A percentile compares a stretch with the other conserved stretches of the same genome.
phyloP scores from a whole-genome alignment of 2,329 filamentous ascomycete species.

The Fusarium gaditjirri region DNA sequence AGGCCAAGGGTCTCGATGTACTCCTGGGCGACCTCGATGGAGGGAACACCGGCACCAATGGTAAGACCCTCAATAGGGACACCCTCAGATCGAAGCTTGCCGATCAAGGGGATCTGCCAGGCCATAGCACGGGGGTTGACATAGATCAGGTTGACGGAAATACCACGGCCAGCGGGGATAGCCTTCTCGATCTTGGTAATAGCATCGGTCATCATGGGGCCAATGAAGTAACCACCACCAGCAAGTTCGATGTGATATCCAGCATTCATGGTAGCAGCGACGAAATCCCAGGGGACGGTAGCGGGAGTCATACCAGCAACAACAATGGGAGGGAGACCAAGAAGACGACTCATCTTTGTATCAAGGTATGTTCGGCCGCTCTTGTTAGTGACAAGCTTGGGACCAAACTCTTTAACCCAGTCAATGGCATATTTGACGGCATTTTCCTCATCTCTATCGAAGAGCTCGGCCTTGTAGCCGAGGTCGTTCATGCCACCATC shows the following conservation, averaged over 20 bases:
- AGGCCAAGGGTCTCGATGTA: slow-evolving; percentile 93
- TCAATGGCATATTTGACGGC: slow-evolving; percentile 95
- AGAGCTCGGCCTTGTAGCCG: slow-evolving; percentile 97
- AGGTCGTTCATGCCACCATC: slow-evolving; percentile 90
- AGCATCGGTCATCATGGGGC: slow-evolving; percentile 83
- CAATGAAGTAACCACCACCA: slow-evolving; percentile 89
- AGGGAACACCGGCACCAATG: slow-evolving; percentile 92
- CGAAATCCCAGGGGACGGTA: slow-evolving; percentile 91
- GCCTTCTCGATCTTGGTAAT: slow-evolving; percentile 85
- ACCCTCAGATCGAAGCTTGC: slow-evolving; percentile 82
- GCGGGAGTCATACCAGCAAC: slow-evolving; percentile 94
- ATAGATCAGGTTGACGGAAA: slow-evolving; percentile 91
- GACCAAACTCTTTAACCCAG: slow-evolving; percentile 97
- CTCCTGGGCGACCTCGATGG: slow-evolving; percentile 90
- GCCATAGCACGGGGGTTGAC: slow-evolving; percentile 89
- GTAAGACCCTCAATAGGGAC: slow-evolving; percentile 92
- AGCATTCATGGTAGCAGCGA: slow-evolving; percentile 91
- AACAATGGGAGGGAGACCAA: slow-evolving; percentile 87
- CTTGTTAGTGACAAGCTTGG: slow-evolving; percentile 90
- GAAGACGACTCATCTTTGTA: slow-evolving; percentile 91
- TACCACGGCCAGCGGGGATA: slow-evolving; percentile 86
- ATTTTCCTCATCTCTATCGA: slow-evolving; percentile 94
- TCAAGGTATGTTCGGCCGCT: slow-evolving; percentile 91
- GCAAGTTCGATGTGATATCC: slow-evolving; percentile 94
- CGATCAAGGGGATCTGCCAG: slow-evolving; percentile 91